A percentile compares a stretch with the other conserved stretches of the same genome.
phyloP scores from a whole-genome alignment of 2,329 filamentous ascomycete species.

The Clonostachys sp. region DNA sequence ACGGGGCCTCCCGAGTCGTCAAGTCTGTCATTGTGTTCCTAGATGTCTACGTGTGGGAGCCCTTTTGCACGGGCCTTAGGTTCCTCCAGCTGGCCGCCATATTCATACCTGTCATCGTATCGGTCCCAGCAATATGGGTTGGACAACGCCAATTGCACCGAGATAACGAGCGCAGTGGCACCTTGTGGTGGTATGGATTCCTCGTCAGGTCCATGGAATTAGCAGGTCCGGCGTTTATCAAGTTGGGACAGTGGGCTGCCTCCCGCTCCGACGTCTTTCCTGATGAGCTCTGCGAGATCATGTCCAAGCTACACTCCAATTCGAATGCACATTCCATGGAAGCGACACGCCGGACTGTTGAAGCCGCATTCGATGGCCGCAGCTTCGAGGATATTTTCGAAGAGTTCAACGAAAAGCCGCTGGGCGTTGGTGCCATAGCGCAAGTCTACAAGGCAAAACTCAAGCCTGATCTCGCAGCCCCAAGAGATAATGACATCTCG shows the following conservation, averaged over 20 bases:
- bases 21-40: constrained; percentile 61
- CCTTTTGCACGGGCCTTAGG: constrained; percentile 79
- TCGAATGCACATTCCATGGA: constrained; percentile 86
- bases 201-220: constrained; percentile 86
- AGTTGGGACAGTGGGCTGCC: constrained; percentile 98
- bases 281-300: constrained; percentile 81
- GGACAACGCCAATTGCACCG: constrained; percentile 58
- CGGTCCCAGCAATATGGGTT: constrained; percentile 77
- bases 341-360: constrained; percentile 74
- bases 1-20: constrained; percentile 51
- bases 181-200: constrained; percentile 92
- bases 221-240: constrained; percentile 94
- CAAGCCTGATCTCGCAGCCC: constrained; percentile 69
- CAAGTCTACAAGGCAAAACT: constrained; percentile 97
- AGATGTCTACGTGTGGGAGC: constrained; percentile 75
- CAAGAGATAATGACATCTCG: constrained; percentile 49
- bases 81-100: constrained; percentile 84
- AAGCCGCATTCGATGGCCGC: constrained; percentile 75
- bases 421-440: constrained; percentile 93
- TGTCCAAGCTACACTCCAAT: constrained; percentile 93
- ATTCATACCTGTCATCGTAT: constrained; percentile 83
- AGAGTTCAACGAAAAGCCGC: constrained; percentile 83
- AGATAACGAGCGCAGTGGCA: constrained; percentile 74
- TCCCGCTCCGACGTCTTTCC: constrained; percentile 96
- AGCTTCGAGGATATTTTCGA: constrained; percentile 90